Base-by-base conservation (phyloP, 2,329 filamentous ascomycete genomes). In the Berkeleyomyces rouxiae region DNA sequence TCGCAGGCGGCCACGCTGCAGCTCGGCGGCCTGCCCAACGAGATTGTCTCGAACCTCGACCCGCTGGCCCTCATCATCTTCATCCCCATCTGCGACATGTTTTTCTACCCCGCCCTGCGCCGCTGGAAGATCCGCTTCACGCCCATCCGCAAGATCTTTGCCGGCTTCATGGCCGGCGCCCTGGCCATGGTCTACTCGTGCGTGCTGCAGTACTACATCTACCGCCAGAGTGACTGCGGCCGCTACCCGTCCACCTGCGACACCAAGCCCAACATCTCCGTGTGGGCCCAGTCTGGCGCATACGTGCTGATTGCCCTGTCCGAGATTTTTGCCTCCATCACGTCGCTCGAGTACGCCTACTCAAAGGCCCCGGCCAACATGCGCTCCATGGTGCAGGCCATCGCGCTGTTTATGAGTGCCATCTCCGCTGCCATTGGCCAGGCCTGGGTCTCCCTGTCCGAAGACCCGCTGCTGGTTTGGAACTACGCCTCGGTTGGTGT, bases 331-430 rank as follows among this genome's bases (percentile, higher is more conserved):
- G 75, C 77, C 0, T 77, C 75, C 63, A 79, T 79, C 66, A 80
- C 78, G 0, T 82, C 79, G 10, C 78, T 88, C 13, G 86, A 90
- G 72, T 89, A 88, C 67, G 86, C 87, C 31, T 89, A 83, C 73
- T 85, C 85, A 69, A 89, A 89, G 72, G 85, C 86, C 0, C 87
- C 87, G 7, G 79, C 79, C 69, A 89, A 88, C 74, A 90, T 90
- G 86, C 79, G 85, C 4, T 85, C 83, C 36, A 78, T 89, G 62
- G 83, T 90, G n/a, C 78, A 79, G 67, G 81, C 82, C 7, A 77
- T 89, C 61, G 81, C 81, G 58, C 79, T 88, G 60, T 86, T 89
- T 74, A 85, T 82, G 74, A 82, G 79, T 44, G 84, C 86, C 58
- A 81, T 90, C 69, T 82, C 83, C 5, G 77, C 83, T 47, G 85